Evolutionary conservation across 1,284 basidiomycete genomes (phyloP).

Genomic region (Taiwanofungus camphoratus): DNA sequence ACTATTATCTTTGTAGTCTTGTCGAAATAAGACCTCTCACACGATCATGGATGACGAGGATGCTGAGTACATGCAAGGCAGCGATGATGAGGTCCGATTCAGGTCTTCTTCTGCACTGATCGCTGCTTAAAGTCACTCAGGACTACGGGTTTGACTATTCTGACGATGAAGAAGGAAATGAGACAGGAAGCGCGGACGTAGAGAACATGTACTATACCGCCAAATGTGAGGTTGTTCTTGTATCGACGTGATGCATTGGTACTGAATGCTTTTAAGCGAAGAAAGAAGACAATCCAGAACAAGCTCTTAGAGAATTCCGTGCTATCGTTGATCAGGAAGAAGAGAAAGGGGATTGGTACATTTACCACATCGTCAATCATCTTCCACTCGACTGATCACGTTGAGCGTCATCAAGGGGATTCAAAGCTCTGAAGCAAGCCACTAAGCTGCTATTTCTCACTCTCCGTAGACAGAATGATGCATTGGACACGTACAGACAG

Average conservation of each 20-base stretch:
- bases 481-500: slow-evolving; percentile 80
- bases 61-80: slow-evolving; percentile 85
- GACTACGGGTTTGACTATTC: slow-evolving; percentile 98
- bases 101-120: neutral
- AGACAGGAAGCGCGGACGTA: slow-evolving; percentile 82
- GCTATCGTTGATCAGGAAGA: slow-evolving; percentile 85
- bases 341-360: slow-evolving; percentile 90
- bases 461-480: slow-evolving; percentile 76
- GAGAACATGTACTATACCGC: slow-evolving; percentile 99
- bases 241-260: neutral
- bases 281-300: slow-evolving; percentile 89
- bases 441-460: slow-evolving; percentile 90
- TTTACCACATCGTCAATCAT: neutral
- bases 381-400: neutral
- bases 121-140: slow-evolving; percentile 34
- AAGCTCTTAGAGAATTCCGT: slow-evolving; percentile 82
- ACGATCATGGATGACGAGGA: slow-evolving; percentile 78
- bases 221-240: slow-evolving; percentile 64
- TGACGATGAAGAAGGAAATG: slow-evolving; percentile 80
- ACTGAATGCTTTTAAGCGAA: slow-evolving; percentile 50
- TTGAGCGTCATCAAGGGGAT: slow-evolving; percentile 64
- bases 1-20: no score
- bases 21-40: neutral
- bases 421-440: slow-evolving; percentile 97
- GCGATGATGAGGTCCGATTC: slow-evolving; percentile 68